A percentile compares a stretch with the other conserved stretches of the same genome.
phyloP scores from a whole-genome alignment of 208 protist genomes.

The Leptomonas pyrrhocoris region DNA sequence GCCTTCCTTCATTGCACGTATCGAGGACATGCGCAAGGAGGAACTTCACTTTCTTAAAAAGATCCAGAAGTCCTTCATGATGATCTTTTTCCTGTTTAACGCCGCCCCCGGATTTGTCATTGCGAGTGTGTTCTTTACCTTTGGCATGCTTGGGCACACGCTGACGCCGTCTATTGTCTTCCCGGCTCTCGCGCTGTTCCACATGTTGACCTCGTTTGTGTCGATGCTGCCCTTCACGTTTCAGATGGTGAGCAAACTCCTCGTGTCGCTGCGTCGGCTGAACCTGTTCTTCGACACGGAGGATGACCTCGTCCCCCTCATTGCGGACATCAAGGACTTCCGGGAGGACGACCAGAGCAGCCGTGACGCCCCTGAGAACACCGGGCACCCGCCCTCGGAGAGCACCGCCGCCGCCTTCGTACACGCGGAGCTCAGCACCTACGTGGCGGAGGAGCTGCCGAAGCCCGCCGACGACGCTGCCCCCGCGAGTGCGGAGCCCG shows the following conservation, averaged over 20 bases:
- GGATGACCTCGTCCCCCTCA: slow-evolving; percentile 33
- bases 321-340: slow-evolving; percentile 28
- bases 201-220: slow-evolving; percentile 77
- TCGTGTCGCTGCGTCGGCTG: slow-evolving; percentile 80
- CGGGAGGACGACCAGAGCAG: not conserved
- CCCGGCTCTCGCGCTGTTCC: slow-evolving; percentile 81
- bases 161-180: slow-evolving; percentile 87
- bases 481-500: slow-evolving; percentile 22
- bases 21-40: slow-evolving; percentile 39
- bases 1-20: slow-evolving; percentile 44
- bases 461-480: slow-evolving; percentile 7
- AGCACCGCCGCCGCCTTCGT: slow-evolving; percentile 37
- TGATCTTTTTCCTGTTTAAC: slow-evolving; percentile 48
- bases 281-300: slow-evolving; percentile 64
- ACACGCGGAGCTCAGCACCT: slow-evolving; percentile 48
- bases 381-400: not conserved
- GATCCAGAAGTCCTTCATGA: slow-evolving; percentile 30
- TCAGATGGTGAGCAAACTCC: slow-evolving; percentile 62
- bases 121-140: slow-evolving; percentile 50
- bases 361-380: no score
- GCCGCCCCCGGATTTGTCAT: slow-evolving; percentile 62
- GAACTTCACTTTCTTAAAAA: slow-evolving; percentile 42
- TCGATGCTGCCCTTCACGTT: slow-evolving; percentile 79
- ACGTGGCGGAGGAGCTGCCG: slow-evolving; percentile 52
- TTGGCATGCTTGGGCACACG: slow-evolving; percentile 40